Conservation (phyloP, 1,284 basidiomycete genomes). For the Phellopilus nigrolimitatus region DNA sequence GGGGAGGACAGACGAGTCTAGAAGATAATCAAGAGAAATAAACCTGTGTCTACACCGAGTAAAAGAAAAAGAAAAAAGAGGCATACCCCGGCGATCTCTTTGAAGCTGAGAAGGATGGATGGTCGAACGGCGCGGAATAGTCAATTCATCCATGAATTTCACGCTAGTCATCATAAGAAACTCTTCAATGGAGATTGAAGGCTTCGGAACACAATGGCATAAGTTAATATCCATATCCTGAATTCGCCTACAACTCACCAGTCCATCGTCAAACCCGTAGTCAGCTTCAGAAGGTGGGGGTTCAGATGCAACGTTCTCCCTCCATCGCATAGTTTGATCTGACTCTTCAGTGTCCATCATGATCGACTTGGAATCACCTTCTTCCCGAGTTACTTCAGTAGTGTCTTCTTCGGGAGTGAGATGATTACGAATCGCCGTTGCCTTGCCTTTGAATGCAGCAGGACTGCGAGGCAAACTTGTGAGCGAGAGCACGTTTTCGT, state of each 20-base stretch:
- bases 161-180: slow-evolving; percentile 85
- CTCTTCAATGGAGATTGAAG: slow-evolving; percentile 72
- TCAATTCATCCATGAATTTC: slow-evolving; percentile 80
- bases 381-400: not conserved
- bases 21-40: too few species aligned
- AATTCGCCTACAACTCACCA: slow-evolving; percentile 4
- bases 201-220: slow-evolving; percentile 25
- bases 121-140: slow-evolving; percentile 61
- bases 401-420: slow-evolving; percentile 1
- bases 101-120: slow-evolving; percentile 54
- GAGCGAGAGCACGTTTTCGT: slow-evolving; percentile 1
- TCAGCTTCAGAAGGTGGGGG: not conserved
- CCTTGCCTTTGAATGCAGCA: not conserved
- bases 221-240: not conserved
- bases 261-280: slow-evolving; percentile 2
- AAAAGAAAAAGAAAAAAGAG: not conserved
- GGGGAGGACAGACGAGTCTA: slow-evolving; percentile 44
- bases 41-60: not conserved
- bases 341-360: slow-evolving; percentile 5
- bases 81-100: slow-evolving; percentile 33
- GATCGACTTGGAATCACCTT: not conserved
- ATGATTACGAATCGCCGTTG: too few species aligned
- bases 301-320: slow-evolving; percentile 1
- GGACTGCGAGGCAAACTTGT: not conserved
- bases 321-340: slow-evolving; percentile 6